Conservation (phyloP, 306 rosid genomes). For the Calophaca sinica region DNA sequence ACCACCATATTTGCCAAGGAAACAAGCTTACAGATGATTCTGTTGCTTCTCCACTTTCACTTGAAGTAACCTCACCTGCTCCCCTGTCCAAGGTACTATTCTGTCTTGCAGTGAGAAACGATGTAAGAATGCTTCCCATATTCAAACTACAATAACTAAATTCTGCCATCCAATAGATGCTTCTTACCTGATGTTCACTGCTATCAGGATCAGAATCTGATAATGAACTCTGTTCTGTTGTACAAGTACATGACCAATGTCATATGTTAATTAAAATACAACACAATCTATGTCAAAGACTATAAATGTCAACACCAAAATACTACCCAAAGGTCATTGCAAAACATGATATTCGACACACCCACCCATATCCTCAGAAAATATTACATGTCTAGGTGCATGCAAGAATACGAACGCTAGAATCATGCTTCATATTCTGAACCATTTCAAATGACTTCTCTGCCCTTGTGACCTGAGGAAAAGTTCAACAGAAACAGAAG, state of each 20-base stretch:
- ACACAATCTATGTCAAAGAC: conserved; percentile 24
- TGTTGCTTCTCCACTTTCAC: conserved; percentile 59
- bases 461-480: conserved; percentile 31
- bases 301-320: conserved; percentile 33
- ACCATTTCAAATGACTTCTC: conserved; percentile 32
- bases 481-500: conserved; percentile 11
- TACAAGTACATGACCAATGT: conserved; percentile 48
- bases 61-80: conserved; percentile 53
- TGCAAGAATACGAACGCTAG: conserved; percentile 29
- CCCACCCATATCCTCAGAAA: conserved; percentile 28
- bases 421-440: conserved; percentile 39
- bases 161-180: conserved; percentile 35
- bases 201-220: conserved; percentile 63
- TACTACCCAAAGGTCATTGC: conserved; percentile 31
- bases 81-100: conserved; percentile 57
- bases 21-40: conserved; percentile 64
- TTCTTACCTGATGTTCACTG: conserved; percentile 70
- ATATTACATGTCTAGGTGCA: conserved; percentile 29
- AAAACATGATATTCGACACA: conserved; percentile 38
- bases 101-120: conserved; percentile 61
- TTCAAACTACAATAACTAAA: conserved; percentile 45
- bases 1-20: conserved; percentile 29
- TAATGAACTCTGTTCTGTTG: conserved; percentile 62
- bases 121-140: conserved; percentile 47
- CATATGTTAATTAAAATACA: conserved; percentile 25